phyloP scores from a whole-genome alignment of 1,284 basidiomycete genomes.

The Cutaneotrichosporon sp. region DNA sequence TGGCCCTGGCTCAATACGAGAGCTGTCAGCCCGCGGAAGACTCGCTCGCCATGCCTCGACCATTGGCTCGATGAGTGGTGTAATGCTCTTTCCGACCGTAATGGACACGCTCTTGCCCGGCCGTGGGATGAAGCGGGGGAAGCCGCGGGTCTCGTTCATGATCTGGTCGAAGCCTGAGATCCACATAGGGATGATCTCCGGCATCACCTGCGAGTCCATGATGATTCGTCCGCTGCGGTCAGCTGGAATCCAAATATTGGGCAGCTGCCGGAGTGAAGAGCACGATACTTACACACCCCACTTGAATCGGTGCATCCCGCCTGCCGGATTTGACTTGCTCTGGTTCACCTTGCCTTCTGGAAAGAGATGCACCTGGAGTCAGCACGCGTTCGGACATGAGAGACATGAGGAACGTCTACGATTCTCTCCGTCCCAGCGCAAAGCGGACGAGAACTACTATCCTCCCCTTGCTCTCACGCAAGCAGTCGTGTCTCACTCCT shows the following conservation, averaged over 20 bases:
- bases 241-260: too few relatives aligned
- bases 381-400: too few relatives aligned
- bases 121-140: slow-evolving; percentile 39
- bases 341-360: slow-evolving; percentile 91
- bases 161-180: slow-evolving; percentile 79
- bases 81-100: slow-evolving; percentile 43
- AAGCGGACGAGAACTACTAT: too few relatives aligned
- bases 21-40: background rate
- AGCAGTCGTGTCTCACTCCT: background rate
- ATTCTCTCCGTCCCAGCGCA: too few relatives aligned
- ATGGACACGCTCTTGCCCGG: slow-evolving; percentile 39
- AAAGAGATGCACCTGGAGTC: slow-evolving; percentile 76
- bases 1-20: background rate
- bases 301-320: slow-evolving; percentile 74
- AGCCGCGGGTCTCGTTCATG: slow-evolving; percentile 73
- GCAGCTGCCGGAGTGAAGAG: too few relatives aligned
- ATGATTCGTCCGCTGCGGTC: slow-evolving; percentile 67
- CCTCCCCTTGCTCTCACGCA: background rate
- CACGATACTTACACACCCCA: slow-evolving; percentile 79
- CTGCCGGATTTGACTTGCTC: slow-evolving; percentile 55
- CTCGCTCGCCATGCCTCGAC: slow-evolving; percentile 32
- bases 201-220: slow-evolving; percentile 67
- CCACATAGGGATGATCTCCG: slow-evolving; percentile 91
- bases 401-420: too few relatives aligned
- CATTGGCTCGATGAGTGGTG: slow-evolving; percentile 36